Percentiles rank a stretch among this genome's conserved stretches.
These are phyloP conservation scores for Gelatoporia subvermispora DNA, from an alignment of 768 basidiomycete genomes.

Conservation along the genomic window DNA sequence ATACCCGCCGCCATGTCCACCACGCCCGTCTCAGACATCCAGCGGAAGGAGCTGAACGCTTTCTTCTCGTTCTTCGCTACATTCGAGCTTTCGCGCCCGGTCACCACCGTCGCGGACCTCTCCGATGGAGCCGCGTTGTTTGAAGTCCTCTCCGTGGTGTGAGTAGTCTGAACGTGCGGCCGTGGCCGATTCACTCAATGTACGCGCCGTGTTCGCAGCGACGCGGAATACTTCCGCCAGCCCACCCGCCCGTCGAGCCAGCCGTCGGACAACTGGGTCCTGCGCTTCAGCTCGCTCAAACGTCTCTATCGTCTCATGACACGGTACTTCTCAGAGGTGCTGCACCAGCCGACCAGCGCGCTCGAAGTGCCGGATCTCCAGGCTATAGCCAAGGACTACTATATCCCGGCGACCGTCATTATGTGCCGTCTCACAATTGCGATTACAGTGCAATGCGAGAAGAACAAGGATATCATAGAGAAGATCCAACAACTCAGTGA, in stretches of 20 bases:
- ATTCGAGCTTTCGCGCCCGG: conserved; percentile 62
- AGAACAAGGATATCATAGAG: conserved; percentile 83
- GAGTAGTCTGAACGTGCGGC: conserved; percentile 26
- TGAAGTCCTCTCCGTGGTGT: conserved; percentile 74
- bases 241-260: conserved; percentile 54
- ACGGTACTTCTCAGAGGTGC: conserved; percentile 80
- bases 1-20: conserved; percentile 9
- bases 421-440: conserved; percentile 82
- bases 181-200: not conserved
- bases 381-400: conserved; percentile 74
- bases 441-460: conserved; percentile 84
- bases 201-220: conserved; percentile 39
- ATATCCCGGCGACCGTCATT: conserved; percentile 57
- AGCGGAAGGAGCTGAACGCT: conserved; percentile 66
- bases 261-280: conserved; percentile 82
- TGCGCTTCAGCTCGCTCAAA: conserved; percentile 80
- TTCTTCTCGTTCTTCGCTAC: conserved; percentile 79
- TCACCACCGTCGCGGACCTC: conserved; percentile 63
- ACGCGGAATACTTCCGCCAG: conserved; percentile 72
- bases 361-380: conserved; percentile 88
- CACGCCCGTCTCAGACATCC: conserved; percentile 25
- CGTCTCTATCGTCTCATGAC: conserved; percentile 84
- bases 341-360: conserved; percentile 71
- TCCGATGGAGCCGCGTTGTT: conserved; percentile 76
- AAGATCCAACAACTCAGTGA: conserved; percentile 84